Evolutionary conservation across 2,329 filamentous ascomycete genomes (phyloP).

Genomic region (Pseudopithomyces maydicus): DNA sequence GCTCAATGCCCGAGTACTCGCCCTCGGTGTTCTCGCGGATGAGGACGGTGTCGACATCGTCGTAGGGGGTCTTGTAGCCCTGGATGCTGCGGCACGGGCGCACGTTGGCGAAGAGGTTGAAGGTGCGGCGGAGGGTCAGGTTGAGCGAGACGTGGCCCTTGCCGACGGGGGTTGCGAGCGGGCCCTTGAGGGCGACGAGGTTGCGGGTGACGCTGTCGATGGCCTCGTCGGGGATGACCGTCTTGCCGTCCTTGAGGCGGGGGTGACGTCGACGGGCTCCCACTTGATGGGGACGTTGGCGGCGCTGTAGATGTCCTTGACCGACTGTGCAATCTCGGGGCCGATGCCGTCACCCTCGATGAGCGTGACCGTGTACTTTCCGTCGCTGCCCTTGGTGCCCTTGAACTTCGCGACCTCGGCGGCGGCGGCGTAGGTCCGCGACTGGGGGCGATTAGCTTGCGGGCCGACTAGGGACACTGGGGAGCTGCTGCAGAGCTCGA

Average conservation of each 20-base stretch:
- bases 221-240: conserved; percentile 87
- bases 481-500: not conserved
- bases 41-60: conserved; percentile 93
- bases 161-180: conserved; percentile 95
- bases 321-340: conserved; percentile 94
- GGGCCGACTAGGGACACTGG: not conserved
- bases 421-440: conserved; percentile 9
- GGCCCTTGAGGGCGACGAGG: conserved; percentile 97
- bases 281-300: conserved; percentile 95
- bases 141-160: conserved; percentile 99
- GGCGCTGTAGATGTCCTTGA: conserved; percentile 98
- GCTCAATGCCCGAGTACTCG: conserved; percentile 99
- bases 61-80: conserved; percentile 98
- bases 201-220: conserved; percentile 94
- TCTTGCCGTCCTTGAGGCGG: conserved; percentile 91
- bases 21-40: conserved; percentile 99
- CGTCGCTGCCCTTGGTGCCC: conserved; percentile 85
- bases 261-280: conserved; percentile 97
- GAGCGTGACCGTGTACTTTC: conserved; percentile 93
- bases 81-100: conserved; percentile 96
- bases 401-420: conserved; percentile 83
- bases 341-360: conserved; percentile 99
- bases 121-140: conserved; percentile 95
- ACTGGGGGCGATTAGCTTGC: conserved; percentile 1
- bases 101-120: conserved; percentile 99